A percentile compares a stretch with the other conserved stretches of the same genome.
Conservation (phyloP, 1,139 yeast species). For the Yamadazyma mexicana region DNA sequence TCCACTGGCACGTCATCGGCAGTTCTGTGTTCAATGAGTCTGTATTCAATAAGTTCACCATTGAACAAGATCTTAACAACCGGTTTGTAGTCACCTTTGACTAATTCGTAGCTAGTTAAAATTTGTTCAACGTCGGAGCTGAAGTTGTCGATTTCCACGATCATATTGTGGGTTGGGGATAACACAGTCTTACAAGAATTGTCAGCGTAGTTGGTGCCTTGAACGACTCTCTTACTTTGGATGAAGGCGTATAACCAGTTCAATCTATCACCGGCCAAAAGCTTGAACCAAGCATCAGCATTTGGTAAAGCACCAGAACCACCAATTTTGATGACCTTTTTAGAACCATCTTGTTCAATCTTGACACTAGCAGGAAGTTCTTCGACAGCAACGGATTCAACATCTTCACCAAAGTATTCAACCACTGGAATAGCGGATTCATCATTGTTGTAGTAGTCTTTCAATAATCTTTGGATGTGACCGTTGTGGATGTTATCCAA, state of each 20-base stretch:
- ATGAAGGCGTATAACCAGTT: conserved; percentile 94
- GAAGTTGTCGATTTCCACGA: conserved; percentile 53
- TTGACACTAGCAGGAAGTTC: conserved; percentile 20
- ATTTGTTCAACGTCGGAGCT: conserved; percentile 48
- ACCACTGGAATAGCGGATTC: conserved; percentile 75
- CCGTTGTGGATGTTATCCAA: conserved; percentile 89
- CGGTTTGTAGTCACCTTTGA: conserved; percentile 70
- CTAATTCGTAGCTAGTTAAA: conserved; percentile 65
- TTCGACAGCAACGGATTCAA: conserved; percentile 30
- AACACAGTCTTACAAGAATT: conserved; percentile 82
- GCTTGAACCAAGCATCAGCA: conserved; percentile 67
- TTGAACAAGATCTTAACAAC: conserved; percentile 57
- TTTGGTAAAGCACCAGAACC: conserved; percentile 42
- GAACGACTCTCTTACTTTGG: conserved; percentile 77
- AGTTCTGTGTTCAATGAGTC: conserved; percentile 86
- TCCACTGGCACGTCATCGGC: conserved; percentile 73
- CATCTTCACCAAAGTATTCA: conserved; percentile 82
- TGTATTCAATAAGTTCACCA: conserved; percentile 58
- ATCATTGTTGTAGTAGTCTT: conserved; percentile 72
- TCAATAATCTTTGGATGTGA: conserved; percentile 69
- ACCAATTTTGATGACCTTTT: conserved; percentile 41
- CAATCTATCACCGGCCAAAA: conserved; percentile 75
- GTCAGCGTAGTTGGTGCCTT: conserved; percentile 73
- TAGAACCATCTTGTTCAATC: conserved; percentile 28
- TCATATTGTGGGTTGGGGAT: conserved; percentile 66